A percentile compares a stretch with the other conserved stretches of the same genome.
Conservation (phyloP, 2,329 filamentous ascomycete species). For the Aureobasidium sp. region DNA sequence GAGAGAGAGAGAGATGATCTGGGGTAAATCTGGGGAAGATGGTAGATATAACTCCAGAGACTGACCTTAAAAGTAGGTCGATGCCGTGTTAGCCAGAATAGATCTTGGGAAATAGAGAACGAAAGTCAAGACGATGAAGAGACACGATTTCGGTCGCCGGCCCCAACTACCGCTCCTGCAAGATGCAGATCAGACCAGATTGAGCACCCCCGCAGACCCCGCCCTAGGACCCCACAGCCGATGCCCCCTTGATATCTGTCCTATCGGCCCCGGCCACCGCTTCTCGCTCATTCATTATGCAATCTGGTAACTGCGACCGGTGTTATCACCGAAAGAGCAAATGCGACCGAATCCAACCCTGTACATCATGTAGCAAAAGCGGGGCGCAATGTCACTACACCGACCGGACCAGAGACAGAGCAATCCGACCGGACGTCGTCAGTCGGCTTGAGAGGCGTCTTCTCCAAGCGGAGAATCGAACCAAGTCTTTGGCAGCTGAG, state of each 20-base stretch:
- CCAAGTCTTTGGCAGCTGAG: conserved; percentile 17
- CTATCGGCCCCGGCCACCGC: neutral
- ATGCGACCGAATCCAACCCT: conserved; percentile 33
- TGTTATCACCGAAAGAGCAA: conserved; percentile 35
- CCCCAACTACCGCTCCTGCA: neutral
- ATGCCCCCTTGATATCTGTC: neutral
- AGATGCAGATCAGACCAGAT: neutral
- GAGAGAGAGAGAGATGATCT: neutral
- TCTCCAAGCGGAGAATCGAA: conserved; percentile 25
- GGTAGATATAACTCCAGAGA: neutral
- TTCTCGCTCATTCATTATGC: neutral
- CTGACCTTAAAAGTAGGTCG: neutral
- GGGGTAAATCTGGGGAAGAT: neutral
- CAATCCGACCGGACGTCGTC: conserved; percentile 23
- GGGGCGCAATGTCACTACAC: conserved; percentile 29
- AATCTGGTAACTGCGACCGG: conserved; percentile 25
- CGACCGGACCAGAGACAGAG: conserved; percentile 22
- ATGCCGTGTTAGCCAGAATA: neutral
- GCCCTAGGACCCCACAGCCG: neutral
- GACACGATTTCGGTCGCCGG: neutral
- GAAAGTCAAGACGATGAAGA: neutral
- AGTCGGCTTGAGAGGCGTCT: conserved; percentile 29
- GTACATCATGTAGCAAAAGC: conserved; percentile 29
- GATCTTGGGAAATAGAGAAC: neutral
- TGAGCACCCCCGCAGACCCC: neutral